Evolutionary conservation across 306 rosid genomes (phyloP), one percentile per base, ranked within the genome.

Genomic region (Lupinus albus): DNA sequence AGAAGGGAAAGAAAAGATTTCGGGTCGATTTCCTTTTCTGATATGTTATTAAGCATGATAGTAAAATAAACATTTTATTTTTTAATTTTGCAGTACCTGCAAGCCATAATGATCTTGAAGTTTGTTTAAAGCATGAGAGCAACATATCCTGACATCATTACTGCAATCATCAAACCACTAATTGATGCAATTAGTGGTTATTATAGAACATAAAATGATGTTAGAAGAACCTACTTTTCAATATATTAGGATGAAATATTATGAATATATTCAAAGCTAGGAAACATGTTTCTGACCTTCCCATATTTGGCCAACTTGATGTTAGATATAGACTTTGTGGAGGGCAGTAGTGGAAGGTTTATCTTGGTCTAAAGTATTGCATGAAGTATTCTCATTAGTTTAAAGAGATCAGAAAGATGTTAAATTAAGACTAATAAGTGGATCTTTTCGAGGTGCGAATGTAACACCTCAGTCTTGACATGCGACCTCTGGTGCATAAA

Each of bases 81-180:
- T 25, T 25, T 25, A 25, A 25, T 25, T 25, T 61, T 38, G 21
- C 2, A 15, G 35, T 84, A 92, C 98, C 96, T 92, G 68, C 96
- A 96, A 89, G 53, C 95, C 91, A 73, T 78, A 76, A 50, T 70
- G 83, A 53, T 81, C 58, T 38, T 82, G 82, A 70, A 92, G 96
- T 58, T 81, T 86, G 32, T 66, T 75, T 58, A 92, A 47, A 36
- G 95, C 95, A 64, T 62, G 36, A 33, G 86, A 81, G 72, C 98
- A 89, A 58, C 95, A 87, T 61, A 11, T 57, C 83, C 74, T 84
- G 49, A 92, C 80, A 10, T 89, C 98, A 64, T 89, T 91, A 59
- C 89, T 85, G 78, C 93, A 83, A 84, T 92, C 96, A 64, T 92
- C 77, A 76, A 92, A 92, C 98, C 98, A 92, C 98, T 92, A 87